Base-by-base conservation (phyloP, 1,139 yeast genomes). In the Suhomyces atakaporum region DNA sequence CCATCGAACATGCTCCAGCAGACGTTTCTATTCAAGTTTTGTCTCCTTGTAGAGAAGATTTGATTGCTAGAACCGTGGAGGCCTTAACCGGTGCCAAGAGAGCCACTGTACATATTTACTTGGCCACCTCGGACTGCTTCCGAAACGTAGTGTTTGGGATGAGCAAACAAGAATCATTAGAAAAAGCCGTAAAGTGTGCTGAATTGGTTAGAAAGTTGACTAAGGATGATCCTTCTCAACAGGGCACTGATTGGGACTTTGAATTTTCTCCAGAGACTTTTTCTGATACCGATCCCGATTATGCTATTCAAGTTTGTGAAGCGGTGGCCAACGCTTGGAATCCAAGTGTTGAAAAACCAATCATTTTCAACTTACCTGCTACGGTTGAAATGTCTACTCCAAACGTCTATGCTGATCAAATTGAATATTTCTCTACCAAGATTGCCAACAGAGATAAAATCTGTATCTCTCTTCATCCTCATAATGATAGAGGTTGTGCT, bases 361-460 rank as follows among this genome's bases (percentile, higher is more conserved):
- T 92, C 51, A 88, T 92, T 50, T 90, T 92, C 75, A 92, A 92
- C 69, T 75, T 92, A 52, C 98, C 98, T 8, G 97, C 98, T 27
- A 92, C 98, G n/a, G 97, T 92, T 25, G 98, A 92, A 69, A 85
- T 90, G 76, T 71, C 95, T 16, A 78, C 94, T 28, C 98, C 97
- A 45, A 92, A 92, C 60, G 81, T 90, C 29, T 92, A 88, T 55
- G 98, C 97, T 36, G 97, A 92, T 65, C 97, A 90, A 69, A 81
- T 92, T 46, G 98, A 92, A 66, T 89, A 84, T 61, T 92, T 92
- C 58, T 69, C 84, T 45, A 81, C 81, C 16, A 75, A 84, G 52
- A 84, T 92, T 39, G 62, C 83, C 30, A 84, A 90, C 56, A 82
- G 97, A 54, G 95, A 88, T 50, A 86, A 80, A 52, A 80, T 90